These are phyloP conservation scores for Colletotrichum brevisporum DNA, from an alignment of 2,329 filamentous ascomycete species.

Conservation along the genomic window DNA sequence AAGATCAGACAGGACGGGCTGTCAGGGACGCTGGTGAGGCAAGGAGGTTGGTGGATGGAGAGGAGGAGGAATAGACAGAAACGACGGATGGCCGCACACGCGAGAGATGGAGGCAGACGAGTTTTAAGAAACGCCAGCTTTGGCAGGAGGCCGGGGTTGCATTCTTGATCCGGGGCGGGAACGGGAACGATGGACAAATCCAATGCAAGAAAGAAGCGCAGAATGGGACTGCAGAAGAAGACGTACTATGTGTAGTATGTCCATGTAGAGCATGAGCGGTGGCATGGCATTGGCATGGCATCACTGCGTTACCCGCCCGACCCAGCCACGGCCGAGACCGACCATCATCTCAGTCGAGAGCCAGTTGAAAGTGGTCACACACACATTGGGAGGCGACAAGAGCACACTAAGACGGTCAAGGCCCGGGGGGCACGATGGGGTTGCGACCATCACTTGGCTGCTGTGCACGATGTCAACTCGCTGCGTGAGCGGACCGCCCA, in stretches of 20 bases:
- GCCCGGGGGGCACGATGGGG: constrained; percentile 5
- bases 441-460: constrained; percentile 35
- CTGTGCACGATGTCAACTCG: background rate
- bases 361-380: constrained; percentile 45
- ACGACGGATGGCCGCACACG: constrained; percentile 21
- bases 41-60: constrained; percentile 49
- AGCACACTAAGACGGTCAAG: constrained; percentile 14
- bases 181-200: background rate
- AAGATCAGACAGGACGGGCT: constrained; percentile 54
- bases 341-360: constrained; percentile 43
- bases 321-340: constrained; percentile 52
- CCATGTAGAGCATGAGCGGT: background rate
- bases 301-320: constrained; percentile 26
- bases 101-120: constrained; percentile 48
- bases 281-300: constrained; percentile 28
- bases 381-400: constrained; percentile 15
- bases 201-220: constrained; percentile 39
- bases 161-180: constrained; percentile 24
- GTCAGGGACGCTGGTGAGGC: constrained; percentile 44
- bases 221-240: constrained; percentile 26
- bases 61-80: constrained; percentile 49
- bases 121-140: constrained; percentile 43
- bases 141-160: constrained; percentile 16
- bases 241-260: background rate
- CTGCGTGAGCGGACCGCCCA: constrained; percentile 1